Evolutionary conservation across 129 eudicot genomes (phyloP), one percentile per base, ranked within the genome.

Genomic region (Artemisia argyi): DNA sequence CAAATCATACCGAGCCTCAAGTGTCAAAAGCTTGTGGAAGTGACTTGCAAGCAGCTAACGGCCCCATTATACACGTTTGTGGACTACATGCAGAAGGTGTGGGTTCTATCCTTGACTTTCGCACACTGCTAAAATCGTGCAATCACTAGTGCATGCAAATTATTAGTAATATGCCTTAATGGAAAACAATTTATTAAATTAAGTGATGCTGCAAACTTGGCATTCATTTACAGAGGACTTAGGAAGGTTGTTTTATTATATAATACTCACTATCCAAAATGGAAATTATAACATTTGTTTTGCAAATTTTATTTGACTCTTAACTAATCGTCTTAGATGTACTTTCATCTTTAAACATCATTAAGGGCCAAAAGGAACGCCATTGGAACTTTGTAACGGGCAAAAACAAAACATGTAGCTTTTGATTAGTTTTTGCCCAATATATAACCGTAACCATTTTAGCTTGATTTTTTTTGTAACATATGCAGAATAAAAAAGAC

Each of bases 21-120:
- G 69, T 90, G 74, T 83, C 97, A 85, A 76, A 87, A 75, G 76
- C 97, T 90, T 65, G 95, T 87, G 65, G 97, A 90, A 79, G 63
- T 80, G 66, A 90, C 97, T 81, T 90, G 91, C 89, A 79, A 84
- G 82, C 79, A 81, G 62, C 81, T 90, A 69, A 90, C 97, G 20
- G 84, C 86, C 58, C 91, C 95, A 65, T 76, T 90, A 55, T 90
- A 90, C 75, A 62, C 26, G 14, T 90, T 90, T 79, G 81, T 90
- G 62, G 84, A 59, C 4, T 53, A 28, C n/a, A 79, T 87, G 87
- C 97, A 90, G 66, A 73, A 79, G 97, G 97, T 90, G 68, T 75
- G 79, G 46, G 55, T 24, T 66, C 65, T 39, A 39, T 42, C 35
- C n/a, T 60, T 61, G 9, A 13, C 62, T 39, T 39, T 39, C 46